Base-by-base conservation (phyloP, 1,284 basidiomycete species). In the Papiliotrema flavescens region DNA sequence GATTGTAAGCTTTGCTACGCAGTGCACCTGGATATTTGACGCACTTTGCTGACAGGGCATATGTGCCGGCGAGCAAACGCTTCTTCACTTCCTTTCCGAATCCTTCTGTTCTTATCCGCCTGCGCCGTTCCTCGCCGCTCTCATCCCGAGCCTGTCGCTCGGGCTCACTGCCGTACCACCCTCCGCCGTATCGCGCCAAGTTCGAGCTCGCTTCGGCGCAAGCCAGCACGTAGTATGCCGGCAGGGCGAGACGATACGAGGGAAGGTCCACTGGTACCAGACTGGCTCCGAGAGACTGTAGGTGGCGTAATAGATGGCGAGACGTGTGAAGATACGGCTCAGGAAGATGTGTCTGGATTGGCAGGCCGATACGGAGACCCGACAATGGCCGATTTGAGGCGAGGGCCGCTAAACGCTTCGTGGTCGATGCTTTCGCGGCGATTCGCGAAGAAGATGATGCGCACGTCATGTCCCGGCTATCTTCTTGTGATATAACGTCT, bases 191-290 rank as follows among this genome's bases (percentile, higher is more conserved):
- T 35, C 92, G 81, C 0, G 89, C 91, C 39, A 98, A 79, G 69
- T 96, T 97, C 61, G 90, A 94, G 61, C 89, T 89, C 0, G 94
- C 95, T 70, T 98, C 96, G 0, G 96, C 93, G 57, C 85, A 89
- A 0, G 95, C 90, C 20, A 98, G 81, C 13, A 97, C 89, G 69
- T 98, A 98, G 79, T 98, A 98, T 4, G 93, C 89, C 50, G 91
- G 90, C 1, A 98, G 79, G 0, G 90, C 89, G 63, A 87, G 88
- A 1, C 77, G 78, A 0, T 90, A 89, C 2, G 83, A 82, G 0
- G 91, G 90, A 19, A 98, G 79, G 8, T 86, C 86, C 1, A 98
- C 84, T 0, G 89, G 81, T 0, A 85, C 75, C 19, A 97, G 66
- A 0, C 79, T 77, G 0, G 90, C 92, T 0, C 93, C 93, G 0